Percentiles rank a stretch among this genome's conserved stretches.
Evolutionary conservation across 805 yeast species (phyloP).

Genomic region (Candida loeiensis): DNA sequence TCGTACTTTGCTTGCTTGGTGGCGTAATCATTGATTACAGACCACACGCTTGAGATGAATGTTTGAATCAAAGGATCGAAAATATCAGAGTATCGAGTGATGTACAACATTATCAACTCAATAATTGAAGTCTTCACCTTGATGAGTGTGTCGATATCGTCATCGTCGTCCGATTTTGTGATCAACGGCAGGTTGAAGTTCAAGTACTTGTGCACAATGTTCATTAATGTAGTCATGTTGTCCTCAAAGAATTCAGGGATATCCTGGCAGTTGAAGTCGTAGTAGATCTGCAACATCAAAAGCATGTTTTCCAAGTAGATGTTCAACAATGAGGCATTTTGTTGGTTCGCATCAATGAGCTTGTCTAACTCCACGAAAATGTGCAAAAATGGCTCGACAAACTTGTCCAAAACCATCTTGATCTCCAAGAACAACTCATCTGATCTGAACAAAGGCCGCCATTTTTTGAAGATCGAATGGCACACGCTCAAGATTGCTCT

Average conservation of each 20-base stretch:
- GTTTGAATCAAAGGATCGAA: slow-evolving; percentile 73
- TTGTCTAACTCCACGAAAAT: slow-evolving; percentile 66
- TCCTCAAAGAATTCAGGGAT: slow-evolving; percentile 98
- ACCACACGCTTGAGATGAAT: slow-evolving; percentile 84
- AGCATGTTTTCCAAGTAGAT: slow-evolving; percentile 67
- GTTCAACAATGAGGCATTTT: slow-evolving; percentile 48
- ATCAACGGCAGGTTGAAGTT: slow-evolving; percentile 53
- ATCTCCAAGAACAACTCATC: slow-evolving; percentile 88
- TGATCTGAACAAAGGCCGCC: slow-evolving; percentile 93
- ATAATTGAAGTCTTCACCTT: slow-evolving; percentile 77
- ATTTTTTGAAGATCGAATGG: slow-evolving; percentile 91
- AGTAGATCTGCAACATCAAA: slow-evolving; percentile 75
- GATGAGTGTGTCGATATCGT: slow-evolving; percentile 64
- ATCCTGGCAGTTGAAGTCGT: slow-evolving; percentile 95
- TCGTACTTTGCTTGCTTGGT: slow-evolving; percentile 78
- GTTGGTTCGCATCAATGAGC: slow-evolving; percentile 44
- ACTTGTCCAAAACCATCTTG: slow-evolving; percentile 78
- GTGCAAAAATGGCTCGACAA: slow-evolving; percentile 73
- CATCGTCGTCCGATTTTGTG: slow-evolving; percentile 58
- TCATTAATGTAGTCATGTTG: slow-evolving; percentile 72
- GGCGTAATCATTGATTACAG: slow-evolving; percentile 55
- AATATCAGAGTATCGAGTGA: slow-evolving; percentile 88
- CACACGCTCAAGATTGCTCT: slow-evolving; percentile 88
- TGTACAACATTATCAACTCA: slow-evolving; percentile 80
- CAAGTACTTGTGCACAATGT: slow-evolving; percentile 76